Evolutionary conservation across 495 filamentous ascomycete genomes (phyloP), one percentile per base, ranked within the genome.

Genomic region (Talaromyces adpressus): DNA sequence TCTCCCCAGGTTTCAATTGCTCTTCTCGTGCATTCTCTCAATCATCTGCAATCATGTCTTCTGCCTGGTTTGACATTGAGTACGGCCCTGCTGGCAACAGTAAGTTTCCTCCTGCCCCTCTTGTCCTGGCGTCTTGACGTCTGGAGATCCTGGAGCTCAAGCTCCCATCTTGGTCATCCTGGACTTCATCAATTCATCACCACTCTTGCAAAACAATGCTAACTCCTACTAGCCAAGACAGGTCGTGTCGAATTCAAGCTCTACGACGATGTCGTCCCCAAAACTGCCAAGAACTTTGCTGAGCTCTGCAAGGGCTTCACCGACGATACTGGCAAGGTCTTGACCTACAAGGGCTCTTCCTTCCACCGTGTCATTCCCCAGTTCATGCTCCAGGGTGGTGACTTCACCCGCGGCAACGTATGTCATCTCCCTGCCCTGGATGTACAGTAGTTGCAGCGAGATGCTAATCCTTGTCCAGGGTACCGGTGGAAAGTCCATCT

Each of bases 341-440:
- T 62, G 60, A 62, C 60, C 60, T 99, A 91, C 88, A 92, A 94
- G 78, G 91, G 89, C 70, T 93, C 89, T 61, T 72, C 64, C 64
- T 99, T 99, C 87, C 94, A 99, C 82, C 90, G 94, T 64, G 86
- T 99, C 68, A 99, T 99, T 81, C 96, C 96, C 76, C 76, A 88
- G 65, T 99, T 99, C 83, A 99, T 99, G 94, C 90, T 97, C 75
- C 94, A 99, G 79, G 94, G 94, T 70, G 94, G 94, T 77, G 94
- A 99, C 79, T 99, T 98, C 82, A 99, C 94, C 64, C 87, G 85
- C 64, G 87, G 87, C 73, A 93, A 99, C 74, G 91, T 93, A 74
- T 78, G 88, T 79, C 51, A 22, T 36, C 54, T 39, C 8, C 8
- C 16, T 30, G 29, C 7, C 22, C 45, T 62, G 63, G 2, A 20